Conservation (phyloP, 2,329 filamentous ascomycete species). For the Claviceps lovelessii region DNA sequence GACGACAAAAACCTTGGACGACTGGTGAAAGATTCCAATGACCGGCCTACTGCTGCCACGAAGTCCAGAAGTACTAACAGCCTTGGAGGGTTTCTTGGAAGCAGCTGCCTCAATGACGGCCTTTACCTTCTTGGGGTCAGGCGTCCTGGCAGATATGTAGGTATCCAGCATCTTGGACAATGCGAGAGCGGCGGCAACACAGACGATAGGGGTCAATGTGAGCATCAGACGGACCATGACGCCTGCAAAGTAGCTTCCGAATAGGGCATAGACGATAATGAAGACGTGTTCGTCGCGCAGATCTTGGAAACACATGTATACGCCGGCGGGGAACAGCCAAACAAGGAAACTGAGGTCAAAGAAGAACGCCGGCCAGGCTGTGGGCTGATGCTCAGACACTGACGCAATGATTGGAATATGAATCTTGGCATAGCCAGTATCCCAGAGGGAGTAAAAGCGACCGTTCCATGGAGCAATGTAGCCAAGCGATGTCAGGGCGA, state of each 20-base stretch:
- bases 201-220: slow-evolving; percentile 90
- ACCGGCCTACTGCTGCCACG: slow-evolving; percentile 57
- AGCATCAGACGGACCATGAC: slow-evolving; percentile 99
- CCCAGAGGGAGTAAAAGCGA: slow-evolving; percentile 98
- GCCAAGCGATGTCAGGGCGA: slow-evolving; percentile 75
- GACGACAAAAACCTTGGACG: slow-evolving; percentile 70
- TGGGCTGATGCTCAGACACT: slow-evolving; percentile 98
- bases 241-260: slow-evolving; percentile 94
- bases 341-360: slow-evolving; percentile 97
- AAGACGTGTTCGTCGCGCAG: slow-evolving; percentile 96
- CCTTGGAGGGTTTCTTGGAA: slow-evolving; percentile 40
- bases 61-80: slow-evolving; percentile 31
- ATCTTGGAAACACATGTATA: slow-evolving; percentile 94
- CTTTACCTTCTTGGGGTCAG: slow-evolving; percentile 34
- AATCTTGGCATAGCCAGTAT: slow-evolving; percentile 96
- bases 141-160: slow-evolving; percentile 57
- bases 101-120: slow-evolving; percentile 34
- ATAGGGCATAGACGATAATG: slow-evolving; percentile 89
- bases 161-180: slow-evolving; percentile 78
- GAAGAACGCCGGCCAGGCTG: slow-evolving; percentile 97
- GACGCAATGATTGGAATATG: slow-evolving; percentile 99
- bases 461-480: slow-evolving; percentile 96
- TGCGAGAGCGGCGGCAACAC: slow-evolving; percentile 80
- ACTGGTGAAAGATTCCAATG: slow-evolving; percentile 67
- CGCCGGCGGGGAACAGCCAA: slow-evolving; percentile 96